Percentiles rank a stretch among this genome's conserved stretches.
Evolutionary conservation across 495 filamentous ascomycete genomes (phyloP).

Genomic region (Trichocladium antarcticum): DNA sequence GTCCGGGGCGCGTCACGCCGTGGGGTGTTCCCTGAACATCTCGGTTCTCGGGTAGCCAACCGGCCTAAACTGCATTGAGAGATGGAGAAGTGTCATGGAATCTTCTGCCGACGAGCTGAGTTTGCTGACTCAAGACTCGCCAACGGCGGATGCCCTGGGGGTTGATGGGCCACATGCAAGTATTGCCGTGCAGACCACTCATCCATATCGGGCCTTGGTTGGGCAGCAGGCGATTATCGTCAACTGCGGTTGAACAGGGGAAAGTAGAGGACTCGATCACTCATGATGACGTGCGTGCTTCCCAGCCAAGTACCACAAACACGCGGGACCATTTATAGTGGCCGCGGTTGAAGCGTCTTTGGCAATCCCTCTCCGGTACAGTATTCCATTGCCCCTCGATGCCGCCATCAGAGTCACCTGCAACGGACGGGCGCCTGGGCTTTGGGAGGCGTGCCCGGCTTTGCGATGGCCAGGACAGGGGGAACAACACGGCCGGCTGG

Average conservation of each 20-base stretch:
- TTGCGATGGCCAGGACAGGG: not conserved
- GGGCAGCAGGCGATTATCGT: not conserved
- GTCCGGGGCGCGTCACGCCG: too few species aligned
- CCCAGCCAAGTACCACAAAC: not conserved
- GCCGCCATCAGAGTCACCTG: slow-evolving; percentile 3
- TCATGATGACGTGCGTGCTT: not conserved
- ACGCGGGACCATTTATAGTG: not conserved
- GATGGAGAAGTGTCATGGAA: too few species aligned
- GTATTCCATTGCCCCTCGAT: not conserved
- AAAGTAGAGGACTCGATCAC: not conserved
- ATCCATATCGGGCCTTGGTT: not conserved
- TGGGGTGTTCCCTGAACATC: too few species aligned
- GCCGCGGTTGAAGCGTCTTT: not conserved
- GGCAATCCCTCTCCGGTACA: not conserved
- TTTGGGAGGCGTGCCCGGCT: slow-evolving; percentile 2
- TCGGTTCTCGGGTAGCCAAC: too few species aligned
- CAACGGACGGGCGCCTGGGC: slow-evolving; percentile 7
- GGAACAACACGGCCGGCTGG: too few species aligned
- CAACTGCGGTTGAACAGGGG: not conserved
- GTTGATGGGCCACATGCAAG: not conserved
- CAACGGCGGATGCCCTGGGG: not conserved
- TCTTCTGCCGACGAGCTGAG: too few species aligned
- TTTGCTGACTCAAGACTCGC: not conserved
- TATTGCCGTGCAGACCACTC: not conserved
- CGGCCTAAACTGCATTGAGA: too few species aligned